Evolutionary conservation across 176 grass and related monocot species (phyloP).

Genomic region (Leersia perrieri): DNA sequence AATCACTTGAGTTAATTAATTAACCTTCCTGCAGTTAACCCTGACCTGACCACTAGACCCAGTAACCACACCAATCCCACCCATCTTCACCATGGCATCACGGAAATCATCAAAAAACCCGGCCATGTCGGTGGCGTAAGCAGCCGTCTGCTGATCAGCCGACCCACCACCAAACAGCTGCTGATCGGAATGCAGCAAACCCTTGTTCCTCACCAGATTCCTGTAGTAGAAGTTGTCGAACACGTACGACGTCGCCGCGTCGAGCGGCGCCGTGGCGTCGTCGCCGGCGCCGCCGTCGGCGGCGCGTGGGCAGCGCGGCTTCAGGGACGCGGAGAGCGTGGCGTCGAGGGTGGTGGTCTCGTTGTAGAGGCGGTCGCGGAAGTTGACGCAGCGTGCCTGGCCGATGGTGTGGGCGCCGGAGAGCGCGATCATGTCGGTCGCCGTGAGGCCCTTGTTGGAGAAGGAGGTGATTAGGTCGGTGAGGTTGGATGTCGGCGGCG

Average conservation of each 20-base stretch:
- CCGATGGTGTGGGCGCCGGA: conserved; percentile 64
- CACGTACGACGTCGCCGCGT: conserved; percentile 52
- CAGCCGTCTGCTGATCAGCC: conserved; percentile 47
- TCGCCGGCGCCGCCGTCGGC: conserved; percentile 9
- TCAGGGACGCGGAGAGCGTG: conserved; percentile 38
- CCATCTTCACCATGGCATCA: conserved; percentile 80
- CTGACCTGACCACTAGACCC: conserved; percentile 60
- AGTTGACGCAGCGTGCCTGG: conserved; percentile 50
- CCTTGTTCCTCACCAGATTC: conserved; percentile 66
- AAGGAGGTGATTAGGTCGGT: conserved; percentile 47
- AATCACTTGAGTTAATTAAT: conserved; percentile 58
- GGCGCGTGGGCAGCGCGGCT: conserved; percentile 44
- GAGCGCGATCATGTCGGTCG: conserved; percentile 44
- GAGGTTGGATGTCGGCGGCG: conserved; percentile 35
- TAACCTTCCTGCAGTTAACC: conserved; percentile 64
- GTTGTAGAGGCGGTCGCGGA: conserved; percentile 58
- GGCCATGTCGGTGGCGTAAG: conserved; percentile 44
- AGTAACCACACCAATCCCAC: conserved; percentile 61
- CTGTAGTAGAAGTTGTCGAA: conserved; percentile 86
- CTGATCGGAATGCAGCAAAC: conserved; percentile 88
- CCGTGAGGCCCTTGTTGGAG: conserved; percentile 37
- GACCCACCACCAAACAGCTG: conserved; percentile 70
- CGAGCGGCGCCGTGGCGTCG: conserved; percentile 60
- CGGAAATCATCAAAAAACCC: conserved; percentile 74
- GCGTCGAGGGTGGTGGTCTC: conserved; percentile 58